Evolutionary conservation across 805 yeast genomes (phyloP).

Genomic region (Spathaspora hagerdaliae): DNA sequence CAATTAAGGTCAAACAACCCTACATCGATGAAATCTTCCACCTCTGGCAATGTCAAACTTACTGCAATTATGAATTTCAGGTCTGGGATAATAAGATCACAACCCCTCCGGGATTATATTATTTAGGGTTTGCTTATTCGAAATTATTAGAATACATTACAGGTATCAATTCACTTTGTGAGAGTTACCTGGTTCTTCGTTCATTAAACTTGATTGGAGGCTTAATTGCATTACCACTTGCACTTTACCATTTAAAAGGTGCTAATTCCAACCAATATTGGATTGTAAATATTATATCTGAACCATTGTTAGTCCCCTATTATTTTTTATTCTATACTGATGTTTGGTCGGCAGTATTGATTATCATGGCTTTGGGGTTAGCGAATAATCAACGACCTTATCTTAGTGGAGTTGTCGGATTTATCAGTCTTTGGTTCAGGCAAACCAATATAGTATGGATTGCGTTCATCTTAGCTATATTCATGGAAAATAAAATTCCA

Average conservation of each 20-base stretch:
- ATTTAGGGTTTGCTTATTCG: constrained; percentile 37
- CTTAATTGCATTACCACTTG: constrained; percentile 45
- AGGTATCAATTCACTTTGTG: constrained; percentile 11
- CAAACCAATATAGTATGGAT: constrained; percentile 94
- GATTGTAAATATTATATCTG: constrained; percentile 32
- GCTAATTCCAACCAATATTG: constrained; percentile 16
- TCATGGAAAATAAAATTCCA: constrained; percentile 43
- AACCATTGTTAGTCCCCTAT: constrained; percentile 73
- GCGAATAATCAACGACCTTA: constrained; percentile 24
- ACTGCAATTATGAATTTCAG: constrained; percentile 56
- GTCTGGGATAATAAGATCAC: constrained; percentile 88
- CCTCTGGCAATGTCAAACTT: constrained; percentile 69
- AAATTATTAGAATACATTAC: constrained; percentile 20
- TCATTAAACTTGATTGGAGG: constrained; percentile 68
- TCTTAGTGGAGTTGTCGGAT: constrained; percentile 52
- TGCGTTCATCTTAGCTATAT: constrained; percentile 51
- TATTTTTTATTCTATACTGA: constrained; percentile 86
- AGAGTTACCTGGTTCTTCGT: constrained; percentile 20
- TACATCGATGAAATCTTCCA: constrained; percentile 83
- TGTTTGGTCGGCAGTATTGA: constrained; percentile 79
- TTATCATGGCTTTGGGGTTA: constrained; percentile 51
- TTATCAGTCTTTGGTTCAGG: constrained; percentile 67
- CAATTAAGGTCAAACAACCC: constrained; percentile 20
- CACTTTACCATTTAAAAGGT: constrained; percentile 20
- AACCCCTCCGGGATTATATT: constrained; percentile 92